Base-by-base conservation (phyloP, 1,139 yeast genomes). In the Petasospora rhodanensis region DNA sequence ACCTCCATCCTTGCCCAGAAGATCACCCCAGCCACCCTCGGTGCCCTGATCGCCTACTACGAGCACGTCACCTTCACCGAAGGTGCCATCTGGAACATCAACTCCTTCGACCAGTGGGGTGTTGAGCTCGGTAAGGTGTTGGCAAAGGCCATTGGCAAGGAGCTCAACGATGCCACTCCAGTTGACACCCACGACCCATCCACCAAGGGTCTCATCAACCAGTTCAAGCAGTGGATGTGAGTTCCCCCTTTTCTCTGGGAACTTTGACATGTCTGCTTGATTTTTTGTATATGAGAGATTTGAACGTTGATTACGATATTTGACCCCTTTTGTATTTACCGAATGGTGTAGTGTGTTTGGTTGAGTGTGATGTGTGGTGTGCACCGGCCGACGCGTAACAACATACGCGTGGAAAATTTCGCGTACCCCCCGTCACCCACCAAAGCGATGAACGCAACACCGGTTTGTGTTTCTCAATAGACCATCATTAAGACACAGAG, bases 41-140 rank as follows among this genome's bases (percentile, higher is more conserved):
- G 98, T 66, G 77, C 97, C 32, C 73, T 91, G 65, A 91, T 91
- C 62, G 96, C 95, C 34, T 91, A 91, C 76, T 91, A 91, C 69
- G 98, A 91, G 70, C 96, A 87, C 62, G 75, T 86, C 39, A 91
- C 97, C 24, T 91, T 91, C 66, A 89, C 89, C 41, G 98, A 91
- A 68, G 98, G 98, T 66, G 98, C 98, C 40, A 67, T 91, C 56
- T 91, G 98, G 98, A 91, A 93, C 76, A 89, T 91, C 70, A 91
- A 91, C 77, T 89, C 97, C 13, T 91, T 86, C 59, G 98, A 91
- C 71, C 98, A 91, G 73, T 91, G 97, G 96, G 98, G 98, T 66
- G 98, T 91, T 55, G 98, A 91, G 70, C 82, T 91, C 55, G 98
- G 98, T 62, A 91, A 91, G 72, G 94, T 83, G 35, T 77, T 91